phyloP scores from a whole-genome alignment of 1,284 basidiomycete species.

The Ganoderma meredithae region DNA sequence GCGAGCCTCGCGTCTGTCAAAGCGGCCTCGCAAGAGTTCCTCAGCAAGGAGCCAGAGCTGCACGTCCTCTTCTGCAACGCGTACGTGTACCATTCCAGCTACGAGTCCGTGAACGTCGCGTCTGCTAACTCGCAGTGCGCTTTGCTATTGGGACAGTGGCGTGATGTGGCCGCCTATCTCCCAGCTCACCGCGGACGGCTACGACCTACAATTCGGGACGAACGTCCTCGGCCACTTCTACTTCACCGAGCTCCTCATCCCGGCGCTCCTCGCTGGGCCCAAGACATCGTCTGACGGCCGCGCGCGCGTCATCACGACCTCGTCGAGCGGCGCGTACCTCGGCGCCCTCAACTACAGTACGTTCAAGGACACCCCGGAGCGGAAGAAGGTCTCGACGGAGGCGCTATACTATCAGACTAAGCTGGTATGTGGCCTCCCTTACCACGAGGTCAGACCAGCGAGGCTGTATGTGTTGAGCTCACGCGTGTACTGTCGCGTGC shows the following conservation, averaged over 20 bases:
- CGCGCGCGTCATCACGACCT: conserved; percentile 50
- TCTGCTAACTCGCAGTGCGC: conserved; percentile 11
- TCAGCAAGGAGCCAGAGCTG: conserved; percentile 52
- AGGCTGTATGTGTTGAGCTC: not conserved
- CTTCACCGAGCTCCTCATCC: conserved; percentile 51
- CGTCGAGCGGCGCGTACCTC: conserved; percentile 44
- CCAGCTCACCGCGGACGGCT: conserved; percentile 51
- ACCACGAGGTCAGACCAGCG: too few species aligned
- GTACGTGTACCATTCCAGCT: conserved; percentile 39
- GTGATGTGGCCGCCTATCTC: conserved; percentile 51
- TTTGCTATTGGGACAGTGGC: conserved; percentile 45
- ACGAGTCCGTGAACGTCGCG: conserved; percentile 9
- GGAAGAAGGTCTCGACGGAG: conserved; percentile 38
- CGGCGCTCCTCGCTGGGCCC: not conserved
- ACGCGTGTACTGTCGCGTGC: not conserved
- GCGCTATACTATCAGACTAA: conserved; percentile 54
- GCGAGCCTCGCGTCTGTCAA: conserved; percentile 51
- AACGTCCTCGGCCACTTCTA: conserved; percentile 53
- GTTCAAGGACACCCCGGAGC: conserved; percentile 38
- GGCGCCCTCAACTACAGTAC: conserved; percentile 41
- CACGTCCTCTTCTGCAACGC: conserved; percentile 62
- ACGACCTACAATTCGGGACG: conserved; percentile 59
- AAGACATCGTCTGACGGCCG: conserved; percentile 43
- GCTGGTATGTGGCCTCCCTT: conserved; percentile 40
- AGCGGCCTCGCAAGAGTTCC: conserved; percentile 51